Base-by-base conservation (phyloP, 1,284 basidiomycete species). In the Marasmius sp. region DNA sequence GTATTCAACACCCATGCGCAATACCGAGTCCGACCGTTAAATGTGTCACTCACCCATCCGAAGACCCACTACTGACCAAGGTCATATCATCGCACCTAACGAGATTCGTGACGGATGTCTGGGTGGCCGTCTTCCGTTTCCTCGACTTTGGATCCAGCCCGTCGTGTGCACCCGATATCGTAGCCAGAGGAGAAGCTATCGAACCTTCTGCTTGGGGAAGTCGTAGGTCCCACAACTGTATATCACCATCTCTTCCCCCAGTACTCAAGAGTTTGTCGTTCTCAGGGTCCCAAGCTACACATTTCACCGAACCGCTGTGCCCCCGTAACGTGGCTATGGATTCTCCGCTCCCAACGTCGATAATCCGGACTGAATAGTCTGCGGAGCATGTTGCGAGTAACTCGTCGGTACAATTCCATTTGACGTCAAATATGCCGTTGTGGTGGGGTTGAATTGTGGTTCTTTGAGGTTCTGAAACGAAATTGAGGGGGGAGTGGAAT, bases 191-290 rank as follows among this genome's bases (percentile, higher is more conserved):
- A 16, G 55, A 48, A 9, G 63, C 65, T 50, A 16, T 72, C 34
- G 60, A 58, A 27, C 61, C 63, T 11, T 64, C 60, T 34, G 65
- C 65, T 58, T 71, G 72, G 61, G 72, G 70, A 10, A 78, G 71
- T 48, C 90, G 81, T 57, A 92, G 69, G 70, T 92, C 90, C 89
- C 90, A 92, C 11, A 92, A 67, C 66, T 83, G 86, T 49, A 92
- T 85, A 36, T 75, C 74, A 0, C 90, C 91, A 63, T 92, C 90
- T 61, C 91, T 79, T 2, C 87, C 86, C 14, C 89, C 91, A 0
- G 86, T 87, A 47, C 83, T 82, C 57, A 92, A 74, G 16, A 92
- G 68, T 48, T 83, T 77, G 6, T 71, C 71, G 61, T 87, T 80
- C 12, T 67, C 72, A 6, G 88, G 85, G 69, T 92, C 84, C 91